Base-by-base conservation (phyloP, 2,329 filamentous ascomycete genomes). In the Fusarium camptoceras region DNA sequence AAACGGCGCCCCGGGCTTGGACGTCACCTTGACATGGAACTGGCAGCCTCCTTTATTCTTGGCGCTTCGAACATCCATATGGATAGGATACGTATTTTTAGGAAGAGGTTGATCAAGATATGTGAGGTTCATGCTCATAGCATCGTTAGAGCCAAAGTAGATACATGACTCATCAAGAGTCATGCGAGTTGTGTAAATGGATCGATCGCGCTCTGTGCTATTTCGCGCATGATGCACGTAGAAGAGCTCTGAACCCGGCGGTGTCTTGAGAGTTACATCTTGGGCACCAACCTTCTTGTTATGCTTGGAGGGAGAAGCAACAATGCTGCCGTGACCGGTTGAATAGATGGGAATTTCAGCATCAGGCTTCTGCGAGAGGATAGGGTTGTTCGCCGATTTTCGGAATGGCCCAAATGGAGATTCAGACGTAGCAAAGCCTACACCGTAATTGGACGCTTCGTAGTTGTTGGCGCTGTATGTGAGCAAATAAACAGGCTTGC, bases 381-480 rank as follows among this genome's bases (percentile, higher is more conserved):
- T 73, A 1, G 78, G 78, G 25, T 79, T 80, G 8, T 63, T 69
- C 0, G 69, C 50, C 7, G 78, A 77, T 44, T 80, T 80, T 43
- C 58, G 70, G 50, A 80, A 80, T 1, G 78, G 78, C 0, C 78
- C 78, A 16, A 78, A 58, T 0, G 78, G 78, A 5, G 78, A 78
- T 16, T 73, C 59, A 6, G 78, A 72, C 2, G 76, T 78, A 2
- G 78, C 77, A 31, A 78, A 80, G 8, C 78, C 78, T 18, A 80
- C 77, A 15, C 78, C 78, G 22, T 80, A 80, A 54, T 79, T 79
- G n/a, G 78, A 78, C 6, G 78, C 77, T 56, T 80, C 78, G 27
- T 68, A 79, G 66, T 80, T 79, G 69, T 80, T 80, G 64, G 76
- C 71, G 48, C 71, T 73, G 27, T 73, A 73, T 1, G 70, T 73